Evolutionary conservation across 805 yeast species (phyloP), one percentile per base, ranked within the genome.

Genomic region (Lipomyces oligophaga): DNA sequence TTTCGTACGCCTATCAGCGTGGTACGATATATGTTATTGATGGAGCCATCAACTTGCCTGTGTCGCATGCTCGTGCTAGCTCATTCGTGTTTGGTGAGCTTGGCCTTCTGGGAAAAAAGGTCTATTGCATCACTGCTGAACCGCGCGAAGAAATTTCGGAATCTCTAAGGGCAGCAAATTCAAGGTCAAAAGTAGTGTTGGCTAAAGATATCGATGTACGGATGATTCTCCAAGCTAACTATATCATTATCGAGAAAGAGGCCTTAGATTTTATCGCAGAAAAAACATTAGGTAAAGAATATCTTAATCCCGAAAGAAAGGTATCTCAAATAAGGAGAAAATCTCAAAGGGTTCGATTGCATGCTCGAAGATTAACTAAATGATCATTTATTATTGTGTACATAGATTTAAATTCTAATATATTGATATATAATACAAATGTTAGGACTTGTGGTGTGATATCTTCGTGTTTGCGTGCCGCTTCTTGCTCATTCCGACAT

Each of bases 1-100:
- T 93, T 52, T 81, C 94, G 60, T 80, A 80, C 54, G 84, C 80
- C 57, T 93, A 85, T 69, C 78, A 82, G 62, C 72, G 74, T 36
- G 96, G 96, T 5, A 78, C 74, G 47, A 67, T 93, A 47, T 76
- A 70, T 51, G 75, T 93, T 18, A 69, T 90, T 49, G 96, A 93
- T 15, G 70, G 67, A 15, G 63, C 65, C 40, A 70, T 68, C 16
- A 72, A 68, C 33, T 59, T 66, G 20, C n/a, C 30, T 15, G 27
- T 46, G 6, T 13, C 20, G 20, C 22, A 48, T 8, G 20, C 48
- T 22, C 25, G 36, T 15, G 54, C 57, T 1, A 43, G 41, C 15
- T 30, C 10, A 20, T 20, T 36, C 13, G 24, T 54, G 24, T 38
- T 41, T 42, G 36, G 32, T 15, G 33, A 32, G 8, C 45, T 48